Base-by-base conservation (phyloP, 805 yeast species). In the Cyberlindnera japonica region DNA sequence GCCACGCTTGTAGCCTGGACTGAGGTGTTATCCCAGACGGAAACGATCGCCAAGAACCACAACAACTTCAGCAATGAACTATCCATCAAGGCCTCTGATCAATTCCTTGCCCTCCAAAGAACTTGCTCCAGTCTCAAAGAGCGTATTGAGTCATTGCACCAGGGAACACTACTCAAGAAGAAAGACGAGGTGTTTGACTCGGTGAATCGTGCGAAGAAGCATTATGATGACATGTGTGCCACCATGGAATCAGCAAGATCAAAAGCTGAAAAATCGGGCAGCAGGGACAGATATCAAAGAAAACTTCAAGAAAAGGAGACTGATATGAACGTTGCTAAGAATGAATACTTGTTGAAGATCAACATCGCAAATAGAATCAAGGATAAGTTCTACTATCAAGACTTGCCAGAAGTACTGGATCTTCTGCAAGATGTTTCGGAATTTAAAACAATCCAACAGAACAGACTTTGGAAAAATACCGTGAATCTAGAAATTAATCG, bases 371-470 rank as follows among this genome's bases (percentile, higher is more conserved):
- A 93, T 63, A 73, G 98, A 45, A 66, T 90, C 43, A 93, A 93
- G 64, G 98, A 91, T 62, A 93, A 93, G 62, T 89, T 79, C 64
- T 90, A 71, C 61, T 89, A 83, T 58, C 97, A 91, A 64, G 98
- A 93, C 61, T 66, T 89, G 19, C 99, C 99, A 0, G 96, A 90
- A 61, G 63, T 87, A 28, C 68, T 93, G 45, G 98, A 91, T 62
- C 75, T 83, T 49, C 65, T 81, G 51, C 99, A 93, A 65, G 86
- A 82, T 51, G 65, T 90, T 49, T 85, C 85, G 59, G 96, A 90
- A 61, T 72, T 80, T 25, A 77, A 90, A 44, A 89, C 85, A 1
- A 69, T 76, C 14, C 73, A 83, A 42, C 52, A 88, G 41, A 93
- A 93, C 62, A 73, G 75, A 35, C 65, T 88, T 18, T 72, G 86